These are phyloP conservation scores for Fusarium sp. DNA, from an alignment of 2,329 filamentous ascomycete species.

Conservation along the genomic window DNA sequence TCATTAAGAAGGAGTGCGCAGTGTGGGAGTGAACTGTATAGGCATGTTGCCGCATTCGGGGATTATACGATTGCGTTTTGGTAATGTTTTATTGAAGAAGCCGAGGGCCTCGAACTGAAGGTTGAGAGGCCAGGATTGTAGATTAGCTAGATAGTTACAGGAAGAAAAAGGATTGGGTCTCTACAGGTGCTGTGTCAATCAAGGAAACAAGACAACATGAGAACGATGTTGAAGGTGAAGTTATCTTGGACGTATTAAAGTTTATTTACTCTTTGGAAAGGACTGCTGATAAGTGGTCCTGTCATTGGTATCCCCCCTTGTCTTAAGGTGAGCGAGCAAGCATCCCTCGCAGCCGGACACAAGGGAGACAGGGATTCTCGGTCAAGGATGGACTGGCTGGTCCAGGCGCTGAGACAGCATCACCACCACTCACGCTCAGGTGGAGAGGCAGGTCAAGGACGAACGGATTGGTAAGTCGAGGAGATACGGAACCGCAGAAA, in stretches of 20 bases:
- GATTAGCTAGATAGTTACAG: slow-evolving; percentile 40
- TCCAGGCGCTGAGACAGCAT: not conserved
- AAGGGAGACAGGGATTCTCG: not conserved
- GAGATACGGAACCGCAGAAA: not conserved
- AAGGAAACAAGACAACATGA: not conserved
- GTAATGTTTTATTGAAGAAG: slow-evolving; percentile 24
- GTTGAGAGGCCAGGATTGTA: slow-evolving; percentile 36
- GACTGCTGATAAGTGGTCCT: no score
- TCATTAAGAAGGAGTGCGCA: slow-evolving; percentile 40
- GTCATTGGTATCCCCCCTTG: no score
- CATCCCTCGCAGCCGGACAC: not conserved
- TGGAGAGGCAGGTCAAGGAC: not conserved
- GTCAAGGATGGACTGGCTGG: not conserved
- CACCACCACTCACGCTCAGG: not conserved
- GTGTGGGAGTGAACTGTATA: slow-evolving; percentile 5
- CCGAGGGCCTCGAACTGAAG: slow-evolving; percentile 1
- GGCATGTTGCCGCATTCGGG: slow-evolving; percentile 5
- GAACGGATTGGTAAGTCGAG: slow-evolving; percentile 6
- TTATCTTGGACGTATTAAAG: not conserved
- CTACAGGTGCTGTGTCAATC: not conserved
- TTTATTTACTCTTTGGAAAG: no score
- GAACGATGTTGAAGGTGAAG: not conserved
- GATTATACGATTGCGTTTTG: slow-evolving; percentile 31
- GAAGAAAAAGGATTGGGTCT: slow-evolving; percentile 12
- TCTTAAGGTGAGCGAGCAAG: not conserved